Evolutionary conservation across 305 asterid genomes (phyloP).

Genomic region (Solanum hybrid): DNA sequence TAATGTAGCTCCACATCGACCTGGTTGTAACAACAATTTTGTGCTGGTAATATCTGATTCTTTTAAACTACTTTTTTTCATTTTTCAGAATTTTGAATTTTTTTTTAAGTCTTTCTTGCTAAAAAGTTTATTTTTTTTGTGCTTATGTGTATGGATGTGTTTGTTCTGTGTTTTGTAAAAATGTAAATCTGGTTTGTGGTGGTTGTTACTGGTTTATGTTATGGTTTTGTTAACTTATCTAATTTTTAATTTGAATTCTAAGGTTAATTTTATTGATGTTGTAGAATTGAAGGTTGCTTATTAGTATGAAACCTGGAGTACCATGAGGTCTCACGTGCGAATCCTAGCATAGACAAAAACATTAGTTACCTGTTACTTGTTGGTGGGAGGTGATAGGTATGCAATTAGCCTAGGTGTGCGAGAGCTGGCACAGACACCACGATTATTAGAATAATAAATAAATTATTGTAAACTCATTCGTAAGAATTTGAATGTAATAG

Average conservation of each 20-base stretch:
- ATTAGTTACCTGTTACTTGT: neutral
- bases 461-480: neutral
- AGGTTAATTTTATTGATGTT: neutral
- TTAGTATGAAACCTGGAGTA: neutral
- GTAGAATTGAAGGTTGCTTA: neutral
- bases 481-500: neutral
- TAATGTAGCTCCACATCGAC: constrained; percentile 71
- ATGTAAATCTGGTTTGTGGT: neutral
- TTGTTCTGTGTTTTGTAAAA: neutral
- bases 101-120: neutral
- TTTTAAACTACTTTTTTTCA: neutral
- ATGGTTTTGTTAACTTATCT: neutral
- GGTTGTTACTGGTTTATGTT: neutral
- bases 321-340: neutral
- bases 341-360: neutral
- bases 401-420: neutral
- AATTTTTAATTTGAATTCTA: neutral
- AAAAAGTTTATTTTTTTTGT: too few species aligned
- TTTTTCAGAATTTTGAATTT: neutral
- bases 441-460: neutral
- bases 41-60: constrained; percentile 49
- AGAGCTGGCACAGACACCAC: neutral
- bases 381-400: neutral
- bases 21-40: constrained; percentile 85
- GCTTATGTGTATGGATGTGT: neutral